Conservation (phyloP, 2,329 filamentous ascomycete genomes). For the Teratosphaeriaceae sp. region DNA sequence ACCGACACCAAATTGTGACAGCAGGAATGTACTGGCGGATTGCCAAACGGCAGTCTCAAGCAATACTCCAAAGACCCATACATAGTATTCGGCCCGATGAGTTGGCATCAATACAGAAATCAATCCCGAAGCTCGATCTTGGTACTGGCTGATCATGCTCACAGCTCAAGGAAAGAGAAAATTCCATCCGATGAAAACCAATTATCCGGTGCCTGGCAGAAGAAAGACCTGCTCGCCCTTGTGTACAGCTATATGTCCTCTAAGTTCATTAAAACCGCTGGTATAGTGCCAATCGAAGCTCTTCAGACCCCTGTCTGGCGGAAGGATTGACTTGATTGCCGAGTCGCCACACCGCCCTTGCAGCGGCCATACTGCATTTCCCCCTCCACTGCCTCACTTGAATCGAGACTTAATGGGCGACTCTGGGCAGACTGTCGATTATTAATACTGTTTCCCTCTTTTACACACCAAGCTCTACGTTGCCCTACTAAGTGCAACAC, state of each 20-base stretch:
- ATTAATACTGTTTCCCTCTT: not conserved
- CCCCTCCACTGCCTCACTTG: not conserved
- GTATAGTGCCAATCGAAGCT: not conserved
- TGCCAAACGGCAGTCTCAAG: not conserved
- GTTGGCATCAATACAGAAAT: not conserved
- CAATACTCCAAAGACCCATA: not conserved
- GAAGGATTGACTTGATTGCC: not conserved
- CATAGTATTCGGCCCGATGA: not conserved
- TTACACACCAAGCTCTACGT: not conserved
- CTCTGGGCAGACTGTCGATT: not conserved
- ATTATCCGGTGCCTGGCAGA: not conserved
- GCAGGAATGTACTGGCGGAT: not conserved
- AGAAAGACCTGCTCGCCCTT: not conserved
- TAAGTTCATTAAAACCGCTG: not conserved
- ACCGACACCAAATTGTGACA: not conserved
- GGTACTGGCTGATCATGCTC: not conserved
- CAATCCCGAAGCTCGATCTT: not conserved
- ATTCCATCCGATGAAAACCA: not conserved
- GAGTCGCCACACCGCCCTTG: not conserved
- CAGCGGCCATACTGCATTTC: not conserved
- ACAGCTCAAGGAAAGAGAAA: not conserved
- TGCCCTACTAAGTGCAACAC: not conserved
- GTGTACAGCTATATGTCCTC: not conserved
- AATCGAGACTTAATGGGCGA: not conserved
- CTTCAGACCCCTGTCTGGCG: not conserved